Percentiles rank a stretch among this genome's conserved stretches.
Conservation (phyloP, 257 asterid genomes). For the Fraxinus anomala region DNA sequence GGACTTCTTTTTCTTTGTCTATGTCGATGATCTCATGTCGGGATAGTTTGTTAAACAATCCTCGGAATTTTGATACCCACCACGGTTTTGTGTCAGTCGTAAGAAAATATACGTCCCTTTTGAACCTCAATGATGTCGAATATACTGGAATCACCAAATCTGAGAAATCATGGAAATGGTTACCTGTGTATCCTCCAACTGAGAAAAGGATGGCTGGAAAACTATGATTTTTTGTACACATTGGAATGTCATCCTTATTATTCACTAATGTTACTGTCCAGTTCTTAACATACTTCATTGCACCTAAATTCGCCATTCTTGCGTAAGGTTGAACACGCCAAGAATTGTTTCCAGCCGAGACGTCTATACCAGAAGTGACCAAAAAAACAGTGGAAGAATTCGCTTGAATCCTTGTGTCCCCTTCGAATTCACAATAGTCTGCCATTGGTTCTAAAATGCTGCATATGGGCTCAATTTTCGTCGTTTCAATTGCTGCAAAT, state of each 20-base stretch:
- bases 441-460: conserved; percentile 29
- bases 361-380: conserved; percentile 10
- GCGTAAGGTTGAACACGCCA: conserved; percentile 53
- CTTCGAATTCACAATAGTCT: conserved; percentile 43
- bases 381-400: conserved; percentile 40
- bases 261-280: conserved; percentile 53
- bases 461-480: conserved; percentile 28
- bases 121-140: conserved; percentile 44
- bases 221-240: conserved; percentile 43
- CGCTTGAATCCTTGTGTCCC: conserved; percentile 40
- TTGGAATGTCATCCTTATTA: conserved; percentile 31
- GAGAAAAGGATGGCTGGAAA: conserved; percentile 66
- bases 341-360: conserved; percentile 7
- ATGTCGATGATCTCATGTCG: conserved; percentile 45
- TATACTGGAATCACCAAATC: conserved; percentile 63
- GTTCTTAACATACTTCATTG: conserved; percentile 45
- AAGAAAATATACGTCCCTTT: conserved; percentile 54
- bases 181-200: conserved; percentile 63
- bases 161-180: conserved; percentile 70
- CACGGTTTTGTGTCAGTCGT: conserved; percentile 54
- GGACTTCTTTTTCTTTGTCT: conserved; percentile 43
- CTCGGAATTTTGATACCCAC: conserved; percentile 56
- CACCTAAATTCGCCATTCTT: conserved; percentile 41
- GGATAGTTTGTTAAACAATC: conserved; percentile 41
- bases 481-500: conserved; percentile 25